Evolutionary conservation across 192 early-diverging fungal species (phyloP).

Genomic region (Cladochytrium replicatum): DNA sequence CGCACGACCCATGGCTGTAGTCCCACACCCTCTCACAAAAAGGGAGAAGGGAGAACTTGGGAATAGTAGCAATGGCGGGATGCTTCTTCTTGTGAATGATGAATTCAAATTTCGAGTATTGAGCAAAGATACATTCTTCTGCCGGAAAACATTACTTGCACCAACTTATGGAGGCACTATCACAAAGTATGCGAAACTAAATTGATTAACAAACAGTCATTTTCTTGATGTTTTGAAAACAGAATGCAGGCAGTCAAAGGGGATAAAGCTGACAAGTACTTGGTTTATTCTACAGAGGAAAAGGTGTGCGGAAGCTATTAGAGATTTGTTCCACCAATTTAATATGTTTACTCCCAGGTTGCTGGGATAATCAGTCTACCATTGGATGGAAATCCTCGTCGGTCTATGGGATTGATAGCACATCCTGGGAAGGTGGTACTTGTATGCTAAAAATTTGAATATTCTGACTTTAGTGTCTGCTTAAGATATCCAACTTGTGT

Average conservation of each 20-base stretch:
- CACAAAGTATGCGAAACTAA: too few species aligned
- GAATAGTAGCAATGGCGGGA: too few species aligned
- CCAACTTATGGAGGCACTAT: slow-evolving; percentile 39
- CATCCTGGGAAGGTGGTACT: slow-evolving; percentile 37
- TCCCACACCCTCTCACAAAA: slow-evolving; percentile 19
- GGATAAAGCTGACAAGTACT: slow-evolving; percentile 21
- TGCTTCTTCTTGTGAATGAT: slow-evolving; percentile 27
- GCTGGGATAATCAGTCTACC: slow-evolving; percentile 45
- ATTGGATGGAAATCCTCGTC: slow-evolving; percentile 50
- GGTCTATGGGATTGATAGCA: slow-evolving; percentile 40
- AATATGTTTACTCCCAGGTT: slow-evolving; percentile 16
- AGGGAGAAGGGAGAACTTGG: slow-evolving; percentile 5
- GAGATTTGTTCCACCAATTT: slow-evolving; percentile 4
- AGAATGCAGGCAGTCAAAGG: too few species aligned
- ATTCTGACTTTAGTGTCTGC: slow-evolving; percentile 1
- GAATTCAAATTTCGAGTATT: slow-evolving; percentile 35
- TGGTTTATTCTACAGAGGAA: slow-evolving; percentile 26
- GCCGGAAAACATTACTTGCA: slow-evolving; percentile 42
- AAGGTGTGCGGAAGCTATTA: slow-evolving; percentile 20
- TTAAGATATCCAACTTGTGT: slow-evolving; percentile 30
- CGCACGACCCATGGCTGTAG: slow-evolving; percentile 27
- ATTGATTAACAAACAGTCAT: too few species aligned
- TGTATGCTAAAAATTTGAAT: slow-evolving; percentile 10
- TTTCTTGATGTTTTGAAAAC: too few species aligned
- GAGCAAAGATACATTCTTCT: slow-evolving; percentile 33